Evolutionary conservation across 2,329 filamentous ascomycete species (phyloP).

Genomic region (Pyricularia pennisetigena): DNA sequence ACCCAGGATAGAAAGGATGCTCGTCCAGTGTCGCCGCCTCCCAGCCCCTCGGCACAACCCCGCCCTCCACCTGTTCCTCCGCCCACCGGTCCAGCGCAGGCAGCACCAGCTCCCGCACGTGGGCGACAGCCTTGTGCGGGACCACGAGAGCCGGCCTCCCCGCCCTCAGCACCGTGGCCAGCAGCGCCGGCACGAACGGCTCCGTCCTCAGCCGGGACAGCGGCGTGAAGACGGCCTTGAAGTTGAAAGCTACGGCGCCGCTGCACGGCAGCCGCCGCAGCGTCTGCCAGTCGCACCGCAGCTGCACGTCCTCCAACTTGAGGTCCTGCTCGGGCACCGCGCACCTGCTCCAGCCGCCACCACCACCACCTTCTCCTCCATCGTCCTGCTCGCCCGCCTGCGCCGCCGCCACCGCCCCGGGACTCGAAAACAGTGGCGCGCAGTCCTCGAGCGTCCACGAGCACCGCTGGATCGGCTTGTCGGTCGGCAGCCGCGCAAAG

Average conservation of each 20-base stretch:
- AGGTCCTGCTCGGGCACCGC: constrained; percentile 40
- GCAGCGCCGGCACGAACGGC: constrained; percentile 58
- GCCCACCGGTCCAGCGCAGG: constrained; percentile 55
- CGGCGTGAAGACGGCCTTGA: constrained; percentile 77
- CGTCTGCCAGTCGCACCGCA: constrained; percentile 86
- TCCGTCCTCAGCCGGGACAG: constrained; percentile 61
- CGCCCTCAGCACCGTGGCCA: constrained; percentile 59
- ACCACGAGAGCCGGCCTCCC: constrained; percentile 26
- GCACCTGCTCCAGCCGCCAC: constrained; percentile 28
- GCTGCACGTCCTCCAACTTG: constrained; percentile 44
- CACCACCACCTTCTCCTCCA: constrained; percentile 26
- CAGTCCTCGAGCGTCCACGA: constrained; percentile 78
- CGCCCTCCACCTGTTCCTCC: constrained; percentile 49
- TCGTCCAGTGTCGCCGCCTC: constrained; percentile 61
- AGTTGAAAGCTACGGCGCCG: constrained; percentile 72
- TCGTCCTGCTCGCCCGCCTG: too few relatives aligned
- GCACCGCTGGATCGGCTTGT: constrained; percentile 70
- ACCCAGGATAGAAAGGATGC: constrained; percentile 65
- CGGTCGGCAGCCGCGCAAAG: constrained; percentile 61
- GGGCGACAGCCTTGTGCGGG: constrained; percentile 72
- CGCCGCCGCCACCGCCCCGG: constrained; percentile 42
- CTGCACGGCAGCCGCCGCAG: constrained; percentile 69
- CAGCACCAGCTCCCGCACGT: constrained; percentile 63
- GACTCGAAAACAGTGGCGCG: constrained; percentile 64
- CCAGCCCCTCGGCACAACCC: constrained; percentile 40